Evolutionary conservation across 306 rosid genomes (phyloP).

Genomic region (Lablab purpureus): DNA sequence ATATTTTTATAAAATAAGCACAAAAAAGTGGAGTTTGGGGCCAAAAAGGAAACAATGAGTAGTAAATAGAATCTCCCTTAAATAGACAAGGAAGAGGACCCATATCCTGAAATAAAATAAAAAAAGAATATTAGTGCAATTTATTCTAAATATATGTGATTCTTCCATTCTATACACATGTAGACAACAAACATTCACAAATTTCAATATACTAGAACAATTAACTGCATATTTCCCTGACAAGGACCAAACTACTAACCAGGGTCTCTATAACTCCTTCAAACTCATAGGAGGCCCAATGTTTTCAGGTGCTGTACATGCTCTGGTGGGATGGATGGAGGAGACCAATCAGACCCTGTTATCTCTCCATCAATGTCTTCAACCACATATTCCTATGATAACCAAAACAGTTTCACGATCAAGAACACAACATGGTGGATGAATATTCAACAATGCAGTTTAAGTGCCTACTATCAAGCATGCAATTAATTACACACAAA

Average conservation of each 20-base stretch:
- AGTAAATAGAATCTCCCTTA: too few relatives aligned
- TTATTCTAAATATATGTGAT: too few relatives aligned
- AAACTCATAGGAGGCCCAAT: constrained; percentile 67
- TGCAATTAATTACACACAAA: constrained; percentile 18
- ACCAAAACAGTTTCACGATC: constrained; percentile 44
- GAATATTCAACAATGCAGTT: not conserved
- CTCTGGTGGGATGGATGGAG: constrained; percentile 74
- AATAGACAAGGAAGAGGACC: too few relatives aligned
- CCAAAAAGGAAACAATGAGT: too few relatives aligned
- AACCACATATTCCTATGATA: constrained; percentile 74
- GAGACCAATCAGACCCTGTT: constrained; percentile 73
- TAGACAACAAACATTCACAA: too few relatives aligned
- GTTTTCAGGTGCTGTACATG: constrained; percentile 80
- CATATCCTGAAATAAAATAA: too few relatives aligned
- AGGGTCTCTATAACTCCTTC: constrained; percentile 24
- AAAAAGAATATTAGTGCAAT: too few relatives aligned
- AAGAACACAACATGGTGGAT: constrained; percentile 5
- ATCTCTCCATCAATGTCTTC: constrained; percentile 85
- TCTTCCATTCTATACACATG: too few relatives aligned
- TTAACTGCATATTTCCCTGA: not conserved
- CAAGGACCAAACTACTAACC: constrained; percentile 30
- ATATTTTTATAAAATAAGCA: too few relatives aligned
- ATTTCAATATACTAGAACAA: too few relatives aligned
- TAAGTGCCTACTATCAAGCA: not conserved
- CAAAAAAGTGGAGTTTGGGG: too few relatives aligned